Evolutionary conservation across 164 flowering plant species (phyloP), one percentile per base, ranked within the genome.

Genomic region (Annona squamosa): DNA sequence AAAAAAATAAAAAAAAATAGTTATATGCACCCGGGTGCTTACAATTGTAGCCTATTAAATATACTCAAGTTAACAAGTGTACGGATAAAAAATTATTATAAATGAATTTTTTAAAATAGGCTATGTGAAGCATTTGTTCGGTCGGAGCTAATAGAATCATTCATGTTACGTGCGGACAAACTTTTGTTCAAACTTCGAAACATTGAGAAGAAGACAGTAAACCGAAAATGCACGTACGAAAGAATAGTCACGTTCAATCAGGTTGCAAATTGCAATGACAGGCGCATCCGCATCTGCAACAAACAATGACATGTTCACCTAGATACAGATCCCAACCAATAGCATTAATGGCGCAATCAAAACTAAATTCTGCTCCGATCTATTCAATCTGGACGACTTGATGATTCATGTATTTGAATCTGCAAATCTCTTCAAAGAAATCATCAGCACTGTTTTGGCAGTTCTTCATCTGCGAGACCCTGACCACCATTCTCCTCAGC

Each of bases 351-450:
- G 13, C 9, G 59, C 2, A 16, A 52, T 12, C 2, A 7, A 48
- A 52, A 16, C 13, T 52, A 52, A 52, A 52, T 3, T 2, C 19
- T 12, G 42, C 67, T 12, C 37, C 37, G 42, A 66, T 66, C 45
- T 82, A 88, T 78, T 82, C 91, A 7, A 88, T 84, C 68, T 80
- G 79, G 61, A 93, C 89, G 48, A 89, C 79, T 74, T 82, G 83
- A 59, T 80, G 78, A 71, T 90, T 84, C 81, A 80, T 76, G 83
- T 73, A 79, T 65, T 78, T 82, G 72, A 93, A 86, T 84, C 83
- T 86, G 87, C 95, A 90, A 61, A 93, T 80, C 66, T 91, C 98
- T 56, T 91, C 93, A 79, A 90, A 93, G 82, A 93, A 93, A 75
- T 91, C 92, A 82, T 91, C 97, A 19, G 89, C 83, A 74, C 92